Conservation (phyloP, 2,329 filamentous ascomycete species). For the Talaromyces sp. region DNA sequence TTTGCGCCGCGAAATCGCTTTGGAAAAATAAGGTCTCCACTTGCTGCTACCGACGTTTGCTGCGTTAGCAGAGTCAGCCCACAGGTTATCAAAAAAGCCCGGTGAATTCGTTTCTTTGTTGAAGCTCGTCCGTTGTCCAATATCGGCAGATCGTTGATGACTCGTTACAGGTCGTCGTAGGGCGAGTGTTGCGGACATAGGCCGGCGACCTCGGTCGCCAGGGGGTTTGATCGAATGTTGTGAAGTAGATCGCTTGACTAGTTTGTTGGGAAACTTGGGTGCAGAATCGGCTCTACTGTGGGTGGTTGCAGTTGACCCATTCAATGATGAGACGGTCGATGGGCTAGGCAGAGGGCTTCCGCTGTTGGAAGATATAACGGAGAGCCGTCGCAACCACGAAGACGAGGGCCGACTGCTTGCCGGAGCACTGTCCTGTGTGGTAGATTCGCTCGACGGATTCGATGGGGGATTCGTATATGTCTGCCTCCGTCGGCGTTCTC, state of each 20-base stretch:
- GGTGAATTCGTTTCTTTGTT: constrained; percentile 1
- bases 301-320: constrained; percentile 50
- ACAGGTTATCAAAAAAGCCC: constrained; percentile 2
- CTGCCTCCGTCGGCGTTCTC: constrained; percentile 31
- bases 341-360: constrained; percentile 46
- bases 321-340: constrained; percentile 50
- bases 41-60: constrained; percentile 12
- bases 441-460: constrained; percentile 21
- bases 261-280: constrained; percentile 50
- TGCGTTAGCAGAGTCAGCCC: background rate
- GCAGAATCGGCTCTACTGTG: constrained; percentile 28
- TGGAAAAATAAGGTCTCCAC: constrained; percentile 38
- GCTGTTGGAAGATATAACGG: constrained; percentile 41
- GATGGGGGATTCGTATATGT: constrained; percentile 29
- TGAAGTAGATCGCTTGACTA: constrained; percentile 58
- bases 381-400: constrained; percentile 55
- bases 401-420: constrained; percentile 37
- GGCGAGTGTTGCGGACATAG: constrained; percentile 40
- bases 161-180: constrained; percentile 59
- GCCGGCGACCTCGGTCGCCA: constrained; percentile 20
- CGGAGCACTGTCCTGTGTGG: constrained; percentile 14
- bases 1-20: constrained; percentile 14
- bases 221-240: constrained; percentile 42
- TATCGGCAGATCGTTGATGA: constrained; percentile 55
- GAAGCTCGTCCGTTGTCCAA: constrained; percentile 29